Conservation (phyloP, 2,329 filamentous ascomycete species). For the Penicillium sp. region DNA sequence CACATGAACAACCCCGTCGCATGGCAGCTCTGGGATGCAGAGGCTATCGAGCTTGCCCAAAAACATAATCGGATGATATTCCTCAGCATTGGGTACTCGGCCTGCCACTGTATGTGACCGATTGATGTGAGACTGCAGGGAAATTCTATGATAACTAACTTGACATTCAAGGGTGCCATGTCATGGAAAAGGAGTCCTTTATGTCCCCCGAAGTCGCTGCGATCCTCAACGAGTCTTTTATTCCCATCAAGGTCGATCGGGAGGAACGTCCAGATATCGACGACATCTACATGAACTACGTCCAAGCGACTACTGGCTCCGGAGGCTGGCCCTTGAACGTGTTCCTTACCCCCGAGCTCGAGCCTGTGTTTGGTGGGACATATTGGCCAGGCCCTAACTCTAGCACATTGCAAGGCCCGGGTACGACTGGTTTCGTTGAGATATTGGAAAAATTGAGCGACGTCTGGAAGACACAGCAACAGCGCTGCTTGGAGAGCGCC, state of each 20-base stretch:
- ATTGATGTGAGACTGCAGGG: neutral
- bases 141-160: neutral
- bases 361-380: constrained; percentile 93
- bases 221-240: constrained; percentile 81
- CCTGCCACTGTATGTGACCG: constrained; percentile 78
- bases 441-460: constrained; percentile 75
- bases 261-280: constrained; percentile 95
- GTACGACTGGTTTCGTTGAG: constrained; percentile 75
- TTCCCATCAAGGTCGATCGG: constrained; percentile 89
- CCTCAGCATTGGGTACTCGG: constrained; percentile 90
- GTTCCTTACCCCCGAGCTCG: constrained; percentile 90
- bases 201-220: constrained; percentile 76
- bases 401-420: constrained; percentile 48
- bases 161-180: constrained; percentile 67
- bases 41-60: constrained; percentile 74
- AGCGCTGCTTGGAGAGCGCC: constrained; percentile 79
- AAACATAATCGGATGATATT: constrained; percentile 87
- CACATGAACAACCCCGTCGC: constrained; percentile 81
- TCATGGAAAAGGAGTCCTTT: constrained; percentile 93
- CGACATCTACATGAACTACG: constrained; percentile 97
- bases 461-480: constrained; percentile 80
- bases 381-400: constrained; percentile 87
- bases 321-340: constrained; percentile 96
- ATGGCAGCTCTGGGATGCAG: constrained; percentile 86
- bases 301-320: constrained; percentile 85